Percentiles rank a stretch among this genome's conserved stretches.
Evolutionary conservation across 139 green algal species (phyloP).

Genomic region (Picochlorum costavermella): DNA sequence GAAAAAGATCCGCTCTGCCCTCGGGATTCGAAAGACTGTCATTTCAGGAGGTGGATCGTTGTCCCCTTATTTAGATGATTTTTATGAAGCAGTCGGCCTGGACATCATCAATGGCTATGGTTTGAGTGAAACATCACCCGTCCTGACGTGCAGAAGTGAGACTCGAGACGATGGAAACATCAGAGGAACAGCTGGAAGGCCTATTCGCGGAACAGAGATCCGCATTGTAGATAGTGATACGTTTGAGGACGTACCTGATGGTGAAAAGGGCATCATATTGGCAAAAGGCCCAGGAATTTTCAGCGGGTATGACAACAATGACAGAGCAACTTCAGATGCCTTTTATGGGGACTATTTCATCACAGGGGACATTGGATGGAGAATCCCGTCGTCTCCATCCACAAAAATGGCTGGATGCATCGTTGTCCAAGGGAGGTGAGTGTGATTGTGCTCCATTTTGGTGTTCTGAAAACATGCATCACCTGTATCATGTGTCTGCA

Average conservation of each 20-base stretch:
- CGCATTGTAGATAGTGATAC: slow-evolving; percentile 75
- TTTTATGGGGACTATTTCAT: slow-evolving; percentile 73
- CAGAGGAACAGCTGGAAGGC: slow-evolving; percentile 67
- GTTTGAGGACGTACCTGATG: slow-evolving; percentile 41
- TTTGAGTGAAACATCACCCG: slow-evolving; percentile 82
- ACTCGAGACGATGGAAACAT: slow-evolving; percentile 39
- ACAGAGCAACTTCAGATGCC: slow-evolving; percentile 42
- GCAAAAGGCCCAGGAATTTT: slow-evolving; percentile 69
- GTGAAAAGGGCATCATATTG: slow-evolving; percentile 64
- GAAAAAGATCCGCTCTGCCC: slow-evolving; percentile 44
- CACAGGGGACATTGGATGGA: slow-evolving; percentile 79
- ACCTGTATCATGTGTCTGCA: not conserved
- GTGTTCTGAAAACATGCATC: slow-evolving; percentile 1
- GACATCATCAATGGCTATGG: slow-evolving; percentile 87
- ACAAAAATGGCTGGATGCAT: slow-evolving; percentile 61
- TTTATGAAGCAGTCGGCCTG: slow-evolving; percentile 77
- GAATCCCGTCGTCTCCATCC: slow-evolving; percentile 39
- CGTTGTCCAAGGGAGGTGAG: slow-evolving; percentile 37
- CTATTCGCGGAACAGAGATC: slow-evolving; percentile 68
- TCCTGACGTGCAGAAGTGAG: slow-evolving; percentile 66
- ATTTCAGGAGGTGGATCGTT: slow-evolving; percentile 80
- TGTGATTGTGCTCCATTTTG: not conserved
- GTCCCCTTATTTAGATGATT: slow-evolving; percentile 75
- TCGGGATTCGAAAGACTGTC: slow-evolving; percentile 49
- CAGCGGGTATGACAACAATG: slow-evolving; percentile 54